Conservation (phyloP, 2,329 filamentous ascomycete genomes). For the Neopestalotiopsis sp. region DNA sequence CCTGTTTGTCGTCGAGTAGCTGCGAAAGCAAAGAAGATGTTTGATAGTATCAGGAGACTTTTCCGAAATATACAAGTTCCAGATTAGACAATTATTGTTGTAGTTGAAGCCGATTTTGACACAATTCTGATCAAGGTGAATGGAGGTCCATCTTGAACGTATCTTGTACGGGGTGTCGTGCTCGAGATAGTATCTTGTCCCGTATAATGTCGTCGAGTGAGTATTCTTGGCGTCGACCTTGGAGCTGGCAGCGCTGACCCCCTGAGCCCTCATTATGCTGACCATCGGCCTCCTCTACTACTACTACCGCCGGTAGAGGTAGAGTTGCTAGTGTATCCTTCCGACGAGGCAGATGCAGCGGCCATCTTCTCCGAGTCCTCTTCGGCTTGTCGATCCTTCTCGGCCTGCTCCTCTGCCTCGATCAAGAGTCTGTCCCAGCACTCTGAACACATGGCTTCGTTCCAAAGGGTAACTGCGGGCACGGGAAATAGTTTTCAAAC, state of each 20-base stretch:
- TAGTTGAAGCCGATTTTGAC: no score
- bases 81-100: no score
- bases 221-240: neutral
- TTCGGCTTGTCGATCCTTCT: slow-evolving; percentile 19
- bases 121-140: no score
- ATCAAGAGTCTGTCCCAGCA: slow-evolving; percentile 39
- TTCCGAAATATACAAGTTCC: no score
- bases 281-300: neutral
- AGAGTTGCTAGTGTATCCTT: neutral
- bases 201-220: no score
- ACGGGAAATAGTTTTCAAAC: neutral
- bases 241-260: no score
- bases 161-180: no score
- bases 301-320: neutral
- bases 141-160: no score
- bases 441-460: slow-evolving; percentile 40
- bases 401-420: slow-evolving; percentile 38
- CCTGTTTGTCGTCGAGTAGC: no score
- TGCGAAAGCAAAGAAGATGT: no score
- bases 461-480: slow-evolving; percentile 33
- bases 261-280: neutral
- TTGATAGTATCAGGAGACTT: no score
- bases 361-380: slow-evolving; percentile 18
- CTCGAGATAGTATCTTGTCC: no score
- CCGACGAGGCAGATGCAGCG: slow-evolving; percentile 20